These are phyloP conservation scores for Sphagnum fallax DNA, from an alignment of 228 moss, liverwort and hornwort genomes.

Conservation along the genomic window DNA sequence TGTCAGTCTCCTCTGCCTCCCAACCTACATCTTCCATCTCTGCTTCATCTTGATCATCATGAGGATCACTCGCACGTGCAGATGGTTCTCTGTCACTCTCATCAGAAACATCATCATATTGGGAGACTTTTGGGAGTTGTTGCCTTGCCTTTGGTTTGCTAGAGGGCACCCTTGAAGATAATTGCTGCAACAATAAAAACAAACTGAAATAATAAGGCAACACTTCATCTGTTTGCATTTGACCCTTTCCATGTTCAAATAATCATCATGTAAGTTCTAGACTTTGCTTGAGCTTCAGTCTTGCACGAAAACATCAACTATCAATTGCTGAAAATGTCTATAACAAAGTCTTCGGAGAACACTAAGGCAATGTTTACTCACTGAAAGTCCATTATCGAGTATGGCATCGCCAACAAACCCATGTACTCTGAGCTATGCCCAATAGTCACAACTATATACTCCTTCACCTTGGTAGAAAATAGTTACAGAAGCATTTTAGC, in stretches of 20 bases:
- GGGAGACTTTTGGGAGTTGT: constrained; percentile 52
- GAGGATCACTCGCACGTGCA: constrained; percentile 70
- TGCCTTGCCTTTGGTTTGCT: constrained; percentile 51
- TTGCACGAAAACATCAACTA: too few relatives aligned
- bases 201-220: background rate
- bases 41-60: constrained; percentile 49
- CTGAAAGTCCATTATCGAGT: background rate
- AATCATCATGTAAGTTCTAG: background rate
- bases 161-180: constrained; percentile 45
- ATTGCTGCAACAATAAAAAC: constrained; percentile 39
- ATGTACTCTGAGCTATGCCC: background rate
- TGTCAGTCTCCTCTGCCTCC: constrained; percentile 66
- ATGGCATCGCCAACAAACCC: background rate
- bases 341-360: too few relatives aligned
- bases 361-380: background rate
- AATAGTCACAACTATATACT: background rate
- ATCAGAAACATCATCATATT: constrained; percentile 66
- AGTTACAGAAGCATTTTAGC: background rate
- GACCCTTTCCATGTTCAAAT: background rate
- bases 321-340: too few relatives aligned
- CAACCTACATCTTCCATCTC: constrained; percentile 54
- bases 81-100: constrained; percentile 80
- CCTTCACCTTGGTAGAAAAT: background rate
- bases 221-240: background rate
- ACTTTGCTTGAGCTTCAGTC: too few relatives aligned